Evolutionary conservation across 1,139 yeast species (phyloP).

Genomic region (Saccharomyces pastorianus): DNA sequence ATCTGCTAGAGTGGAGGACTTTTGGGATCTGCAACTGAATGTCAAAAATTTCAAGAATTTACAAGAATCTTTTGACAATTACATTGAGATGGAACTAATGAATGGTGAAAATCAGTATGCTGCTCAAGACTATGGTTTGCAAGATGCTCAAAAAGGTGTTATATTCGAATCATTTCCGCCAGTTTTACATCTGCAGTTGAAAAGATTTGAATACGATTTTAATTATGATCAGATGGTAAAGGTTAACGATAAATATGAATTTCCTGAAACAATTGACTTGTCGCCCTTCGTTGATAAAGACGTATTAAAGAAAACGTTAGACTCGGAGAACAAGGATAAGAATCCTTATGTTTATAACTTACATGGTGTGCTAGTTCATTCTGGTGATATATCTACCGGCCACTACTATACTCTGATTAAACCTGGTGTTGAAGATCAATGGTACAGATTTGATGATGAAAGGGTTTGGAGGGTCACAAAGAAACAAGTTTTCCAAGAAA

Average conservation of each 20-base stretch:
- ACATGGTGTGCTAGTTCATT: conserved; percentile 92
- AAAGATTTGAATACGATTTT: conserved; percentile 91
- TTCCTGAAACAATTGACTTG: conserved; percentile 75
- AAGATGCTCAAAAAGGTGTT: conserved; percentile 95
- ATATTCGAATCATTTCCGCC: conserved; percentile 87
- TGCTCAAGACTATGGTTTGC: conserved; percentile 87
- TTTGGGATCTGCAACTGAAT: conserved; percentile 95
- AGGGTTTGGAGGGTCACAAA: conserved; percentile 81
- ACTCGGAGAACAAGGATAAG: conserved; percentile 21
- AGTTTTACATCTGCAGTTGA: conserved; percentile 83
- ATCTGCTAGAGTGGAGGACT: conserved; percentile 85
- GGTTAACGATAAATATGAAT: conserved; percentile 87
- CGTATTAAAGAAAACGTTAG: conserved; percentile 33
- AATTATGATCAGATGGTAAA: conserved; percentile 83
- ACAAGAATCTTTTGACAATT: conserved; percentile 71
- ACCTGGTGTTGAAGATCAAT: conserved; percentile 60
- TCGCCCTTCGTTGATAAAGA: conserved; percentile 68
- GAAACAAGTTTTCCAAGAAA: conserved; percentile 82
- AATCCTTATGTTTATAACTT: conserved; percentile 72
- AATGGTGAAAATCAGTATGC: conserved; percentile 94
- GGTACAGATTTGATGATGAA: conserved; percentile 95
- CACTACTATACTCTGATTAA: conserved; percentile 92
- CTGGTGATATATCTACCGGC: conserved; percentile 92
- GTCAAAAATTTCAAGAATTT: conserved; percentile 76
- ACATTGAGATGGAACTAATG: conserved; percentile 79